Conservation (phyloP, 176 grass and related monocot genomes). For the Thalia dealbata region DNA sequence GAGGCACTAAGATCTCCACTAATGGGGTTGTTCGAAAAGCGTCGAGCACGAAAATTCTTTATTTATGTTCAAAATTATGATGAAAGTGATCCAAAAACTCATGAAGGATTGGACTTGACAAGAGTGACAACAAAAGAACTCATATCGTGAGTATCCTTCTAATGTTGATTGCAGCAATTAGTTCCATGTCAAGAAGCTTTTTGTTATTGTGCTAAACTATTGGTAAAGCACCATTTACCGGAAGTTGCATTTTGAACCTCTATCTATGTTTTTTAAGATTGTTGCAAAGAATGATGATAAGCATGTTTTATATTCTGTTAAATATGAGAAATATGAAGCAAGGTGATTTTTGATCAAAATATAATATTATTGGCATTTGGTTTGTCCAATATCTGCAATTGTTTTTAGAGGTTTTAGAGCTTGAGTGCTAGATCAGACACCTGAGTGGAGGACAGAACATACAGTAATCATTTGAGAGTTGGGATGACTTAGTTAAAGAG, state of each 20-base stretch:
- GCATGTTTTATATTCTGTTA: neutral
- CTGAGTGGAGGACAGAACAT: neutral
- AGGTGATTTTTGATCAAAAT: too few species aligned
- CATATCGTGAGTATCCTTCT: conserved; percentile 49
- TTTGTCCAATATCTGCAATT: too few species aligned
- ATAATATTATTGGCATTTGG: too few species aligned
- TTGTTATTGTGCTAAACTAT: neutral
- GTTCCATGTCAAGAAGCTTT: neutral
- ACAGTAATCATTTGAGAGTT: neutral
- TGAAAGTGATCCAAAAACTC: conserved; percentile 73
- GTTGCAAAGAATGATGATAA: neutral
- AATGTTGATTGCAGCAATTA: neutral
- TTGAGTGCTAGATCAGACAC: neutral
- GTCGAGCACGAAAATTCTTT: conserved; percentile 79
- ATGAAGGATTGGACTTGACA: conserved; percentile 64
- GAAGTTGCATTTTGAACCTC: neutral
- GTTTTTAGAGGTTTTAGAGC: too few species aligned
- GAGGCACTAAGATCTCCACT: conserved; percentile 85
- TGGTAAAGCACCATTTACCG: neutral
- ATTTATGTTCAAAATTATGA: conserved; percentile 84
- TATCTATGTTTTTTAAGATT: neutral
- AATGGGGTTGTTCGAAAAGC: conserved; percentile 97
- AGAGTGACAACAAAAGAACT: conserved; percentile 64
- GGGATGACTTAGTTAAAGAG: neutral
- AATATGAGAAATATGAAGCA: too few species aligned